A percentile compares a stretch with the other conserved stretches of the same genome.
Conservation (phyloP, 78 protist species). For the Polysphondylium violaceum region DNA sequence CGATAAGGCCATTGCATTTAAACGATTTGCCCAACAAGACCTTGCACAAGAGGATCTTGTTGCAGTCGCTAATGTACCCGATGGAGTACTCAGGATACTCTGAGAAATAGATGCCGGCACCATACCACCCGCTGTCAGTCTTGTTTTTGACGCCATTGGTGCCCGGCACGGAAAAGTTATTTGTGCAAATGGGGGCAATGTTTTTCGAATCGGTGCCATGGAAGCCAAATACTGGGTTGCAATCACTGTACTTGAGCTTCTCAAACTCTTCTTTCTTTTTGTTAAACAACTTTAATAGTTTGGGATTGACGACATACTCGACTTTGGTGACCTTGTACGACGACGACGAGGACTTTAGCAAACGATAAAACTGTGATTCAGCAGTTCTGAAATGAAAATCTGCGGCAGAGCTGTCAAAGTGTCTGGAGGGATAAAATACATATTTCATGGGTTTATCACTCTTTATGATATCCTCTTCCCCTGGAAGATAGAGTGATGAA, state of each 20-base stretch:
- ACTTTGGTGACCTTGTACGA: constrained; percentile 42
- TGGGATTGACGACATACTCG: constrained; percentile 63
- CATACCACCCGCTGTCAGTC: constrained; percentile 61
- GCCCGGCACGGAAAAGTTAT: constrained; percentile 57
- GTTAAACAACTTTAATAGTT: constrained; percentile 21
- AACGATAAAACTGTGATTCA: constrained; percentile 55
- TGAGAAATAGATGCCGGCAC: constrained; percentile 56
- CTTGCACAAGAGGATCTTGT: constrained; percentile 43
- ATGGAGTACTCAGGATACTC: constrained; percentile 62
- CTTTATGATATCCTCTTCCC: constrained; percentile 47
- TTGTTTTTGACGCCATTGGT: constrained; percentile 37
- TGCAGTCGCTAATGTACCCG: constrained; percentile 66
- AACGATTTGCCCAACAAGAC: constrained; percentile 51
- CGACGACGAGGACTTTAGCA: not conserved
- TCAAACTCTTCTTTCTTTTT: constrained; percentile 44
- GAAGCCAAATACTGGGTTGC: constrained; percentile 57
- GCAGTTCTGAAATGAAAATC: constrained; percentile 60
- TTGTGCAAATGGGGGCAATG: constrained; percentile 35
- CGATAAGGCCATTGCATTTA: constrained; percentile 37
- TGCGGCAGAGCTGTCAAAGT: constrained; percentile 16
- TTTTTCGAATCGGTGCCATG: constrained; percentile 56
- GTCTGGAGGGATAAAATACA: constrained; percentile 42
- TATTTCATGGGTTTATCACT: constrained; percentile 62
- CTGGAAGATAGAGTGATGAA: constrained; percentile 18
- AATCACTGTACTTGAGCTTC: constrained; percentile 2